These are phyloP conservation scores for Talaromyces piceae DNA, from an alignment of 2,329 filamentous ascomycete species.

Conservation along the genomic window DNA sequence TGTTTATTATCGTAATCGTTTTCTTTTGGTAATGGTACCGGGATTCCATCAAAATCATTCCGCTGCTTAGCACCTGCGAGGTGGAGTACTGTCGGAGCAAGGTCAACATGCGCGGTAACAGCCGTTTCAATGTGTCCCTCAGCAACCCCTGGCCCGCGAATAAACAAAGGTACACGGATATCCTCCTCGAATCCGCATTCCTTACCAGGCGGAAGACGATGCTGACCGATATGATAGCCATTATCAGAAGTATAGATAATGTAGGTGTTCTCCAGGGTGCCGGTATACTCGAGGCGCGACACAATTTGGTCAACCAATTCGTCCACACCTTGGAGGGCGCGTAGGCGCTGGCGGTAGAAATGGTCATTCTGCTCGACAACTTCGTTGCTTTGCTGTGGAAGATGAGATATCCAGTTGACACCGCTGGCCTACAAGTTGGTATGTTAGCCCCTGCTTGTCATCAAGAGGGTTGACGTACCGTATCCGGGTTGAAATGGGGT, in stretches of 20 bases:
- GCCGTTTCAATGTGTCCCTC: conserved; percentile 34
- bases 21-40: conserved; percentile 33
- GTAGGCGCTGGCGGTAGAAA: conserved; percentile 45
- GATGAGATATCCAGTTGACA: conserved; percentile 39
- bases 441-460: neutral
- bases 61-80: conserved; percentile 34
- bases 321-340: conserved; percentile 47
- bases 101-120: conserved; percentile 57
- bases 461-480: conserved; percentile 24
- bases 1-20: conserved; percentile 11
- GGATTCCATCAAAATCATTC: conserved; percentile 50
- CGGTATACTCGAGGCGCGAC: conserved; percentile 32
- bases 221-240: conserved; percentile 54
- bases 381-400: conserved; percentile 39
- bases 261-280: conserved; percentile 48
- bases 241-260: conserved; percentile 57
- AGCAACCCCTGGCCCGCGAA: conserved; percentile 52
- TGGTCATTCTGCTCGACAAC: conserved; percentile 47
- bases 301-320: conserved; percentile 46
- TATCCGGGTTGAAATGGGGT: conserved; percentile 58
- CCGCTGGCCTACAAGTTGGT: conserved; percentile 28
- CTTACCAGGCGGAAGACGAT: conserved; percentile 52
- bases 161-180: conserved; percentile 52
- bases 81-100: conserved; percentile 54
- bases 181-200: conserved; percentile 53